These are phyloP conservation scores for Populus deltoides DNA, from an alignment of 345 rosid genomes.

Conservation along the genomic window DNA sequence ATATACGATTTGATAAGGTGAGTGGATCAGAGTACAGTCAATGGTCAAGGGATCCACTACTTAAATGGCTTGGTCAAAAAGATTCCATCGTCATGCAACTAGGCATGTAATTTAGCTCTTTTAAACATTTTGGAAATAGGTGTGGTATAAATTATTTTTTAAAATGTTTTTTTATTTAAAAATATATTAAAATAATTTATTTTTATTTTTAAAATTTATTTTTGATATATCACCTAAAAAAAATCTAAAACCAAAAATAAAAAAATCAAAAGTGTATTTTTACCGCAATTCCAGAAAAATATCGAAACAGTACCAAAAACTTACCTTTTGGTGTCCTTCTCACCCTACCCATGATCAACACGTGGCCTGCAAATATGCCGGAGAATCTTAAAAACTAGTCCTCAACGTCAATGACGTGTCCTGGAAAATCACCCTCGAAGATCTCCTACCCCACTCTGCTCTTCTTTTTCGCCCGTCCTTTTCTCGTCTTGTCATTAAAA, in stretches of 20 bases:
- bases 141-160: no score
- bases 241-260: no score
- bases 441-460: neutral
- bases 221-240: no score
- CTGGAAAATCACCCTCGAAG: neutral
- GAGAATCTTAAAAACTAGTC: constrained; percentile 9
- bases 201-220: no score
- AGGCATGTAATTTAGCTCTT: neutral
- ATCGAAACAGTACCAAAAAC: neutral
- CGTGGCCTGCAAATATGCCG: constrained; percentile 8
- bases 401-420: constrained; percentile 14
- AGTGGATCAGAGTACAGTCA: neutral
- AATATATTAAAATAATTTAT: no score
- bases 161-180: no score
- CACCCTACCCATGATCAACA: neutral
- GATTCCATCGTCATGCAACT: neutral
- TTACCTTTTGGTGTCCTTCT: neutral
- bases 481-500: neutral
- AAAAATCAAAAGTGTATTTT: no score
- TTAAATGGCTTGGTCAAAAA: neutral
- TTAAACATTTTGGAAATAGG: no score
- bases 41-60: neutral
- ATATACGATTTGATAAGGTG: neutral
- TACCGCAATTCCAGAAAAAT: no score
- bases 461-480: neutral